Evolutionary conservation across 1,139 yeast species (phyloP), one percentile per base, ranked within the genome.

Genomic region (Suhomyces atakaporum): DNA sequence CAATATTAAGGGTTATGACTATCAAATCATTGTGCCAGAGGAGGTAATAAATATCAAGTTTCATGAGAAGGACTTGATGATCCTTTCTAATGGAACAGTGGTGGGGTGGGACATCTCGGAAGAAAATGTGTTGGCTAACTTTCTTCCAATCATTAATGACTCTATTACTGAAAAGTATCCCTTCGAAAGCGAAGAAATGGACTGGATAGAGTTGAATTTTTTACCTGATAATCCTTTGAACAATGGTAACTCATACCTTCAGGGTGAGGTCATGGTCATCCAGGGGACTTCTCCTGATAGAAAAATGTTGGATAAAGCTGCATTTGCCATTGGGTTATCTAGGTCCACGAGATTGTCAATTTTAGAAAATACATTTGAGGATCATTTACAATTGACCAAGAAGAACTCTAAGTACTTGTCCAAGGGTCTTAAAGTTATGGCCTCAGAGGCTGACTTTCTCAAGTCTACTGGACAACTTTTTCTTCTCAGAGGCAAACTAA

Each of bases 271-370:
- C 3, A 76, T 87, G 42, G 70, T 82, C 15, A 69, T 87, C 12
- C 77, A 75, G 39, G 84, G 84, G 1, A 47, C 51, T 2, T 66
- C 69, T 6, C 53, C 56, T 2, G 66, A 69, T 14, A 71, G 77
- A 41, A 70, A 77, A 28, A 50, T 83, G 31, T 62, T 85, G 25
- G 95, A 88, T 53, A 87, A 84, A 63, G 87, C 92, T 3, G 96
- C 97, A 0, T 88, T 88, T 58, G 84, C 96, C 1, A 80, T 87
- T 36, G 97, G 96, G 0, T 63, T 89, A 25, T 84, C 96, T 0
- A 64, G 96, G 46, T 84, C 95, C 3, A 89, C 97, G 0, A 76
- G 94, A 50, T 67, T 89, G 32, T 89, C 95, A 0, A 80, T 88
- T 1, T 60, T 89, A 29, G 97, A 89, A 58, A 69, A 75, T 27